phyloP scores from a whole-genome alignment of 1,284 basidiomycete species.

The Phellopilus nigrolimitatus region DNA sequence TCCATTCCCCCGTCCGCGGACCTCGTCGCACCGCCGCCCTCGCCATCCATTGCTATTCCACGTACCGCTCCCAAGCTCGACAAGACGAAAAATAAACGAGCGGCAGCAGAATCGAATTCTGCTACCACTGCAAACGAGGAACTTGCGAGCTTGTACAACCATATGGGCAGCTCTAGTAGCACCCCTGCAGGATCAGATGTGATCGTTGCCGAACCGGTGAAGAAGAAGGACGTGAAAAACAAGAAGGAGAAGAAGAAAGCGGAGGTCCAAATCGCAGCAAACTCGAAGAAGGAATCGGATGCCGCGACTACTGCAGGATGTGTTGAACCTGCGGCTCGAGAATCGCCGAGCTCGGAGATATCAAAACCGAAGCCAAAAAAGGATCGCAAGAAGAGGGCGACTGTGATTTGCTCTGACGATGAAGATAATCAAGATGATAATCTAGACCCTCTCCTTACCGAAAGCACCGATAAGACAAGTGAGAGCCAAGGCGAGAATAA shows the following conservation, averaged over 20 bases:
- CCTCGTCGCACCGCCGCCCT: background rate
- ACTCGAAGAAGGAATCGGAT: slow-evolving; percentile 9
- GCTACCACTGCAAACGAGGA: background rate
- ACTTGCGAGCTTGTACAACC: background rate
- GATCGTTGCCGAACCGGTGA: background rate
- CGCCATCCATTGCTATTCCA: background rate
- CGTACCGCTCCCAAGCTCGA: background rate
- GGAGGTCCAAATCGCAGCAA: too few species aligned
- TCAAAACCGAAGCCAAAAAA: slow-evolving; percentile 21
- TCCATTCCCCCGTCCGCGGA: slow-evolving; percentile 8
- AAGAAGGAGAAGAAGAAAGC: slow-evolving; percentile 4
- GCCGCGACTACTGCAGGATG: slow-evolving; percentile 4
- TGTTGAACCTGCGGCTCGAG: background rate
- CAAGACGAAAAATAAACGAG: slow-evolving; percentile 2
- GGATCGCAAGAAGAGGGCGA: slow-evolving; percentile 24
- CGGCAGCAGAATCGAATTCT: background rate
- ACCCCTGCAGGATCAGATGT: background rate
- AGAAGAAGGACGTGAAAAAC: background rate
- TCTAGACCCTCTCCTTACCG: background rate
- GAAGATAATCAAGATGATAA: slow-evolving; percentile 18
- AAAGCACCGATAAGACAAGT: slow-evolving; percentile 5
- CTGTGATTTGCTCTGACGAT: slow-evolving; percentile 26
- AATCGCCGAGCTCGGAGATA: slow-evolving; percentile 11
- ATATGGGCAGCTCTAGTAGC: background rate
- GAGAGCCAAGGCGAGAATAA: slow-evolving; percentile 7